phyloP scores from a whole-genome alignment of 441 rosid species.

The Codiaeum variegatum region DNA sequence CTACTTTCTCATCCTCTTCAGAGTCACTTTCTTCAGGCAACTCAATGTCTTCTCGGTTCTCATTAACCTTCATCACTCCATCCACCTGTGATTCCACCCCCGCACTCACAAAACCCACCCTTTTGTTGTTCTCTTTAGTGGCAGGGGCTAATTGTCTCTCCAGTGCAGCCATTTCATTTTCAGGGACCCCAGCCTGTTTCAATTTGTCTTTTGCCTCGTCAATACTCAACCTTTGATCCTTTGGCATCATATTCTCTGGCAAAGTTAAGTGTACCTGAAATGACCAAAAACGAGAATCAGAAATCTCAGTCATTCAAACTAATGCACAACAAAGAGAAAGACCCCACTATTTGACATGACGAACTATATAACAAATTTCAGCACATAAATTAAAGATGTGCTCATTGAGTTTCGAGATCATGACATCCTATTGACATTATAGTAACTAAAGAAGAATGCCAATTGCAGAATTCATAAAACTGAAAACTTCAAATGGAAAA shows the following conservation, averaged over 20 bases:
- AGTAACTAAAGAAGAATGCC: background rate
- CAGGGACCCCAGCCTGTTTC: slow-evolving; percentile 74
- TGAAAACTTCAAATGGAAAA: background rate
- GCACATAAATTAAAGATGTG: background rate
- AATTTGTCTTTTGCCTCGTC: slow-evolving; percentile 88
- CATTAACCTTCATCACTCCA: slow-evolving; percentile 38
- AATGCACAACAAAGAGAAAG: slow-evolving; percentile 7
- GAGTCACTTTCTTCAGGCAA: slow-evolving; percentile 80
- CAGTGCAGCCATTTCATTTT: slow-evolving; percentile 89
- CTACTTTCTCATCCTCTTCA: slow-evolving; percentile 63
- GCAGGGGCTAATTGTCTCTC: slow-evolving; percentile 79
- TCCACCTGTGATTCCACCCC: slow-evolving; percentile 65
- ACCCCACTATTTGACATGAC: background rate
- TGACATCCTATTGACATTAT: background rate
- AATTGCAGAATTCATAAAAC: background rate
- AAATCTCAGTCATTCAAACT: background rate
- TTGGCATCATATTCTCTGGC: slow-evolving; percentile 84
- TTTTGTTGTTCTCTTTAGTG: slow-evolving; percentile 47
- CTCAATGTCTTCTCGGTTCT: slow-evolving; percentile 73
- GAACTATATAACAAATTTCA: background rate
- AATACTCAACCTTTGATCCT: slow-evolving; percentile 64
- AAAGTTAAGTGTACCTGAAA: slow-evolving; percentile 75
- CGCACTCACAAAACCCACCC: slow-evolving; percentile 87
- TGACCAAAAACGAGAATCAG: slow-evolving; percentile 1
- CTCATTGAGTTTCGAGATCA: background rate